Evolutionary conservation across 129 eudicot genomes (phyloP).

Genomic region (Saposhnikovia divaricata): DNA sequence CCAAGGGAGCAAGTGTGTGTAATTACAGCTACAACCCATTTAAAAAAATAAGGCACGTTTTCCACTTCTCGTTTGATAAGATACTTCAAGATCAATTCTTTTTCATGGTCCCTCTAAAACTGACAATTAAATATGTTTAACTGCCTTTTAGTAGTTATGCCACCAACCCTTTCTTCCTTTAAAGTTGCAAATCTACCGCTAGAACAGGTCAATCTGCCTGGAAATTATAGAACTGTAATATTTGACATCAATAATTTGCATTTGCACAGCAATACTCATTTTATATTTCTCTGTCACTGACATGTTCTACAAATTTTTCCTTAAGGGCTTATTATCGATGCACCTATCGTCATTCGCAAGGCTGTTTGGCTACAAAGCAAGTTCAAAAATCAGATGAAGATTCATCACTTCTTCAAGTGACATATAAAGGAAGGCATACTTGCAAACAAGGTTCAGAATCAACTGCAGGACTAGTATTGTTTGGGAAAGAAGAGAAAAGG

Average conservation of each 20-base stretch:
- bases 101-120: background rate
- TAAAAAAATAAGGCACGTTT: background rate
- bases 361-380: constrained; percentile 30
- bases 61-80: background rate
- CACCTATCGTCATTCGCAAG: constrained; percentile 17
- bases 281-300: background rate
- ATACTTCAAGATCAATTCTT: background rate
- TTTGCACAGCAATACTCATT: background rate
- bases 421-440: constrained; percentile 24
- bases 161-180: constrained; percentile 4
- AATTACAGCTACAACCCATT: background rate
- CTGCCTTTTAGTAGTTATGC: background rate
- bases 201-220: background rate
- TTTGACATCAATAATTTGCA: background rate
- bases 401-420: constrained; percentile 12
- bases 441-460: constrained; percentile 10
- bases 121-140: background rate
- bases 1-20: background rate
- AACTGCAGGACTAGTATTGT: constrained; percentile 7
- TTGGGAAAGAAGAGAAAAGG: constrained; percentile 3
- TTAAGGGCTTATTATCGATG: constrained; percentile 29
- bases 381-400: constrained; percentile 25
- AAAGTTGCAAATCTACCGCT: background rate
- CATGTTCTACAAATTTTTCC: background rate
- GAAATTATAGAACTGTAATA: background rate